Evolutionary conservation across 192 early-diverging fungal genomes (phyloP).

Genomic region (Mortierella hygrophila): DNA sequence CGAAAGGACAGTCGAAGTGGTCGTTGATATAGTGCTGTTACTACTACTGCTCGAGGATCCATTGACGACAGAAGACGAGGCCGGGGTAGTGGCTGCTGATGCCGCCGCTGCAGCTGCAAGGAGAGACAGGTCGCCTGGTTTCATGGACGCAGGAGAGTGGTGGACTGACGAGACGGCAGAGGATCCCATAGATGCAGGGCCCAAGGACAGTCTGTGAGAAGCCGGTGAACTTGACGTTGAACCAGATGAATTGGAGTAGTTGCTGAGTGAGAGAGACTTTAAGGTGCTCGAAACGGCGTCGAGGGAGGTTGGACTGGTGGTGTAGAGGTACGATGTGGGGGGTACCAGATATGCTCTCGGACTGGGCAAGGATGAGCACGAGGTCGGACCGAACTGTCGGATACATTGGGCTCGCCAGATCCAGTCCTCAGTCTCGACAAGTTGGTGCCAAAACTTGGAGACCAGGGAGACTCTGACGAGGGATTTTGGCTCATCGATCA

Average conservation of each 20-base stretch:
- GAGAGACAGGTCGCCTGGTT: conserved; percentile 13
- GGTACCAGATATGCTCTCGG: conserved; percentile 37
- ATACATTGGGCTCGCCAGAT: conserved; percentile 53
- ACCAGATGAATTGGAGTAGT: background rate
- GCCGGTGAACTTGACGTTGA: conserved; percentile 5
- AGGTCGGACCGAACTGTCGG: conserved; percentile 38
- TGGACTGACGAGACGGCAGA: conserved; percentile 8
- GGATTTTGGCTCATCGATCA: conserved; percentile 84
- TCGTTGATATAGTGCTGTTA: background rate
- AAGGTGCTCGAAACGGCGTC: conserved; percentile 51
- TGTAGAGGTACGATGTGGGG: conserved; percentile 32
- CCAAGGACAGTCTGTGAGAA: conserved; percentile 15
- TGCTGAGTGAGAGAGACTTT: conserved; percentile 29
- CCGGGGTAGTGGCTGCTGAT: background rate
- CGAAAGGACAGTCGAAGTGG: conserved; percentile 35
- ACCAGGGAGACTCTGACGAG: conserved; percentile 83
- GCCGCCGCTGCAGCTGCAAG: background rate
- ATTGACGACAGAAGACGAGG: conserved; percentile 1
- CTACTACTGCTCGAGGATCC: background rate
- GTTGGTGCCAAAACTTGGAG: conserved; percentile 67
- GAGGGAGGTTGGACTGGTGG: conserved; percentile 43
- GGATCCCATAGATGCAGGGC: background rate
- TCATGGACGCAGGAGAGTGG: conserved; percentile 20
- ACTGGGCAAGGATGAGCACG: conserved; percentile 48
- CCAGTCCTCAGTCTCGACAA: conserved; percentile 66